phyloP scores from a whole-genome alignment of 2,329 filamentous ascomycete species.

The Aureobasidium sp. region DNA sequence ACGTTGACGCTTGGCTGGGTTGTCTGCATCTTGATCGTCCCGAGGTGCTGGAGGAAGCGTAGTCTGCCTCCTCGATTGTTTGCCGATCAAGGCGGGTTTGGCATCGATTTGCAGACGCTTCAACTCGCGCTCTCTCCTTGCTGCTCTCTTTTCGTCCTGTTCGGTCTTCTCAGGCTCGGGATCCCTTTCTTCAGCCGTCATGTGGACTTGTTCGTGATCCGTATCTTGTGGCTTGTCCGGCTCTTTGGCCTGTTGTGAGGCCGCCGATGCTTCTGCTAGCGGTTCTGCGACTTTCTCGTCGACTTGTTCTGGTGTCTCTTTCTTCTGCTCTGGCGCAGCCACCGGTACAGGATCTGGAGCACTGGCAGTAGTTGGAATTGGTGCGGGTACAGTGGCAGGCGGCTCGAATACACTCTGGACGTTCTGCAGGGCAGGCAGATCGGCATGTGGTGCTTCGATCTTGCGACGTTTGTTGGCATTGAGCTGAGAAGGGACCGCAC shows the following conservation, averaged over 20 bases:
- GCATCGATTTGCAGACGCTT: conserved; percentile 12
- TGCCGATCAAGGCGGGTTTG: conserved; percentile 6
- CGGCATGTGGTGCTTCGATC: not conserved
- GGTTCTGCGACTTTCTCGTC: not conserved
- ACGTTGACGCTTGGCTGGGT: conserved; percentile 6
- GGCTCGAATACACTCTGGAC: not conserved
- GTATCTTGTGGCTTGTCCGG: conserved; percentile 3
- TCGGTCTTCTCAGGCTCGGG: not conserved
- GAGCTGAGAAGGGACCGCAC: not conserved
- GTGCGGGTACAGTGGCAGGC: not conserved
- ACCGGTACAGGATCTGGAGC: not conserved
- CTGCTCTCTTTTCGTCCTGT: not conserved
- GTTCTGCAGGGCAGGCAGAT: not conserved
- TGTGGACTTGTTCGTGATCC: not conserved
- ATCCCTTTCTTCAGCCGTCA: not conserved
- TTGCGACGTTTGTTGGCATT: conserved; percentile 9
- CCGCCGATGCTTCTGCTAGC: not conserved
- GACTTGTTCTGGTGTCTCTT: not conserved
- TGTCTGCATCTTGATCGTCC: not conserved
- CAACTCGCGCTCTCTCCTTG: conserved; percentile 1
- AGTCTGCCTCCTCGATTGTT: conserved; percentile 2
- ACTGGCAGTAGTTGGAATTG: not conserved
- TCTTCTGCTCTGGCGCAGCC: not conserved
- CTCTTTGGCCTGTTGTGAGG: not conserved
- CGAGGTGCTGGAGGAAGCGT: not conserved